These are phyloP conservation scores for Syzygium oleosum DNA, from an alignment of 345 rosid species.

Conservation along the genomic window DNA sequence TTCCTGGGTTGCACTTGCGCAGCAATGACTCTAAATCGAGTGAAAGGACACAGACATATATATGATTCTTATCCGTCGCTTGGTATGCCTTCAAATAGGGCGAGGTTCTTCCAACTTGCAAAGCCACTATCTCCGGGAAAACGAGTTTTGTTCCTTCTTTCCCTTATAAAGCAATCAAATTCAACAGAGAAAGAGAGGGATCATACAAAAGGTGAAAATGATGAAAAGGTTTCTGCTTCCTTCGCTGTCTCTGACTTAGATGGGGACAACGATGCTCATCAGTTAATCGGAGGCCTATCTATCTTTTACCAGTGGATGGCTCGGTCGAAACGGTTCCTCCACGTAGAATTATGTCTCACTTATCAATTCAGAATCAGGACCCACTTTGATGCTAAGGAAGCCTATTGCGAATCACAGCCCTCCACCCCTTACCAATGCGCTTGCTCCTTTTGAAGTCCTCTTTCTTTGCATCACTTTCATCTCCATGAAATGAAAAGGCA, in stretches of 20 bases:
- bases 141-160: conserved; percentile 9
- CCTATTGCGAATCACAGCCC: conserved; percentile 16
- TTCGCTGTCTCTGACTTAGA: conserved; percentile 13
- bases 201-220: neutral
- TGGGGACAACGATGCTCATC: conserved; percentile 34
- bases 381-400: conserved; percentile 30
- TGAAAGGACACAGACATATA: conserved; percentile 8
- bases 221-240: conserved; percentile 17
- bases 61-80: neutral
- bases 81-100: neutral
- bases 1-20: neutral
- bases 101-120: conserved; percentile 4
- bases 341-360: conserved; percentile 14
- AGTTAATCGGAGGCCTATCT: conserved; percentile 9
- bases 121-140: conserved; percentile 31
- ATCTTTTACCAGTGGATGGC: conserved; percentile 2
- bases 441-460: conserved; percentile 1
- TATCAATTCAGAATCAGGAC: conserved; percentile 44
- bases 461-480: conserved; percentile 6
- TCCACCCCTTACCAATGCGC: conserved; percentile 9
- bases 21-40: neutral
- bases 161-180: conserved; percentile 5
- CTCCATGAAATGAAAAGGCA: conserved; percentile 11
- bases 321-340: conserved; percentile 11
- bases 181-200: neutral